phyloP scores from a whole-genome alignment of 2,329 filamentous ascomycete species.

The Teratosphaeria pseudoeucalypti region DNA sequence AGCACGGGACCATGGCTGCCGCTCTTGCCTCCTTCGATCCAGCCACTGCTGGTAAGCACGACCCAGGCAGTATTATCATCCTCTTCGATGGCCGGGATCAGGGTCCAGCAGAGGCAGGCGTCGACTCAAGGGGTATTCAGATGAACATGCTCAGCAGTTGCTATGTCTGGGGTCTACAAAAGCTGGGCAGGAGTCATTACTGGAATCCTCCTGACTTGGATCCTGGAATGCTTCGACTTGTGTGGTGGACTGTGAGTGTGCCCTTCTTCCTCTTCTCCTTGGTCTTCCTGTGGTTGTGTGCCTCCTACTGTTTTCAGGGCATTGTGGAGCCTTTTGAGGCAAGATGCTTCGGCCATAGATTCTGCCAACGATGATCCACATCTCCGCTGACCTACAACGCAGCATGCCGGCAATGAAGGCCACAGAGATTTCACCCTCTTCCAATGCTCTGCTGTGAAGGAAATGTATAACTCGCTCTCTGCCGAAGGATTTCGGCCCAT shows the following conservation, averaged over 20 bases:
- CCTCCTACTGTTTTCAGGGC: background rate
- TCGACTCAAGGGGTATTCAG: constrained; percentile 6
- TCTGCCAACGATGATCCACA: background rate
- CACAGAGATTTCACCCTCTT: constrained; percentile 21
- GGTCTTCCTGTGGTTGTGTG: background rate
- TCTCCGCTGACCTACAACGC: background rate
- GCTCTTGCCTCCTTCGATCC: constrained; percentile 16
- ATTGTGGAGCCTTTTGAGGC: background rate
- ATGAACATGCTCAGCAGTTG: constrained; percentile 16
- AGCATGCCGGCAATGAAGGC: constrained; percentile 23
- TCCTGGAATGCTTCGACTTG: constrained; percentile 18
- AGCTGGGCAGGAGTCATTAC: constrained; percentile 8
- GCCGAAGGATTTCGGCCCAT: constrained; percentile 22
- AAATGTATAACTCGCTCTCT: constrained; percentile 24
- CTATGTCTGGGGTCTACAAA: constrained; percentile 16
- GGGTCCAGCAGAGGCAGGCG: constrained; percentile 8
- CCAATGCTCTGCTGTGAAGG: constrained; percentile 19
- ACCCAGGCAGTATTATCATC: constrained; percentile 22
- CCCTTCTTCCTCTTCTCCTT: background rate
- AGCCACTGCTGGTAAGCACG: constrained; percentile 15
- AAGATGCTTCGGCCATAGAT: background rate
- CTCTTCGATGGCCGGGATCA: constrained; percentile 23
- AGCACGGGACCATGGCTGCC: background rate
- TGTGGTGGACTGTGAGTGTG: constrained; percentile 16
- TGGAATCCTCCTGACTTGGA: constrained; percentile 18